Conservation (phyloP, 768 basidiomycete genomes). For the Rhodotorula toruloides region DNA sequence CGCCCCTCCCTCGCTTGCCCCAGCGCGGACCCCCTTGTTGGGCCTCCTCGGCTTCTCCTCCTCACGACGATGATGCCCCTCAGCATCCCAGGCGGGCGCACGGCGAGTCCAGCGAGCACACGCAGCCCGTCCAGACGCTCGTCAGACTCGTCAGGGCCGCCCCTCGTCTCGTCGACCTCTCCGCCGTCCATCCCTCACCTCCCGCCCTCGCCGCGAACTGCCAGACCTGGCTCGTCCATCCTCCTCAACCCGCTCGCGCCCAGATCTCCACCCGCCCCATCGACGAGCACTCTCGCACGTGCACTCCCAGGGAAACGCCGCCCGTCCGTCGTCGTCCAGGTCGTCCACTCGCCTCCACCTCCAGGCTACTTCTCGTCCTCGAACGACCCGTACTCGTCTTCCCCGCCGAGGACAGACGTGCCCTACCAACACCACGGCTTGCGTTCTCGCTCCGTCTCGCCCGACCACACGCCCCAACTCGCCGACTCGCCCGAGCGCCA, state of each 20-base stretch:
- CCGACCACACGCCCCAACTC: not conserved
- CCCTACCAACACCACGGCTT: not conserved
- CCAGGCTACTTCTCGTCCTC: constrained; percentile 3
- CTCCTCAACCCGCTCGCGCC: constrained; percentile 29
- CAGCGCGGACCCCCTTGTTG: too few species aligned
- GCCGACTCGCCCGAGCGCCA: not conserved
- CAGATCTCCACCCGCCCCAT: not conserved
- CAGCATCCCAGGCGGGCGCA: too few species aligned
- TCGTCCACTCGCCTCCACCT: constrained; percentile 12
- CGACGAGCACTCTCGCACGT: not conserved
- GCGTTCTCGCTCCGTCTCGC: constrained; percentile 15
- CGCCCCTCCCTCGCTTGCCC: too few species aligned
- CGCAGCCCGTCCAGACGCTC: not conserved
- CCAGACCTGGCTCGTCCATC: constrained; percentile 20
- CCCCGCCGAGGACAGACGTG: constrained; percentile 3
- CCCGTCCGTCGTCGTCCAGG: constrained; percentile 17
- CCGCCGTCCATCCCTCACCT: constrained; percentile 5
- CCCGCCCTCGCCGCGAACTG: not conserved
- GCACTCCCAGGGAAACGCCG: not conserved
- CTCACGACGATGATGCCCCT: too few species aligned
- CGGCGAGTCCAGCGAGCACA: too few species aligned
- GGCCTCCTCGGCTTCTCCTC: too few species aligned
- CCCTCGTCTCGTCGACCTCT: not conserved
- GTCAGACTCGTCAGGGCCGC: not conserved
- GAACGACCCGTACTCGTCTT: too few species aligned